Base-by-base conservation (phyloP, 2,329 filamentous ascomycete genomes). In the Cladophialophora immunda region DNA sequence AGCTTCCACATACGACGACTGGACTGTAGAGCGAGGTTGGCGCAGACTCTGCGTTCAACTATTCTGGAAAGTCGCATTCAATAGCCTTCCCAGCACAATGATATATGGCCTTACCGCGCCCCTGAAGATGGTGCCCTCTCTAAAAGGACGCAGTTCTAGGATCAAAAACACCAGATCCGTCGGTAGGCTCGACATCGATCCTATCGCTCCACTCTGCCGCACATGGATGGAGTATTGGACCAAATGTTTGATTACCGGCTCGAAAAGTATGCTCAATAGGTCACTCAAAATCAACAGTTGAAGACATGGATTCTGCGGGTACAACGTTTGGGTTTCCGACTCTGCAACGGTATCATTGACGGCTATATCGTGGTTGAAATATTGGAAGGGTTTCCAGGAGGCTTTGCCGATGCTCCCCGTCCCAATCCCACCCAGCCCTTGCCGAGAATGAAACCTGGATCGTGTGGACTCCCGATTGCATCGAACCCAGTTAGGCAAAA, bases 401-500 rank as follows among this genome's bases (percentile, higher is more conserved):
- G 45, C 22, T 22, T 50, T 25, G 5, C 11, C 11, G 22, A 50
- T 50, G 9, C 7, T 50, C 19, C 45, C 45, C 17, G 13, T 22
- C 45, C 25, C 19, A 11, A 25, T 50, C 11, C 45, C 45, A 50
- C 19, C 45, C 8, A 50, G 19, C 11, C 17, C n/a, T 13, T 50
- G 19, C 45, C 45, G 45, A 25, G 19, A 25, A 25, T 50, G 19
- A 25, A 25, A 25, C 19, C 45, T 25, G 45, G 9, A 50, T 22
- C 22, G 9, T 11, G 19, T n/a, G 22, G 45, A 13, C 19, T 11
- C 11, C 8, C 19, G 19, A 50, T 19, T 50, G 19, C 13, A 13
- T 50, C 45, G 45, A 50, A 50, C 45, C 19, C 19, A 50, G 13
- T 50, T 25, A 50, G 45, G 45, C 19, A 50, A 50, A 50, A 50